Evolutionary conservation across 2,329 filamentous ascomycete species (phyloP).

Genomic region (Fusarium clavum): DNA sequence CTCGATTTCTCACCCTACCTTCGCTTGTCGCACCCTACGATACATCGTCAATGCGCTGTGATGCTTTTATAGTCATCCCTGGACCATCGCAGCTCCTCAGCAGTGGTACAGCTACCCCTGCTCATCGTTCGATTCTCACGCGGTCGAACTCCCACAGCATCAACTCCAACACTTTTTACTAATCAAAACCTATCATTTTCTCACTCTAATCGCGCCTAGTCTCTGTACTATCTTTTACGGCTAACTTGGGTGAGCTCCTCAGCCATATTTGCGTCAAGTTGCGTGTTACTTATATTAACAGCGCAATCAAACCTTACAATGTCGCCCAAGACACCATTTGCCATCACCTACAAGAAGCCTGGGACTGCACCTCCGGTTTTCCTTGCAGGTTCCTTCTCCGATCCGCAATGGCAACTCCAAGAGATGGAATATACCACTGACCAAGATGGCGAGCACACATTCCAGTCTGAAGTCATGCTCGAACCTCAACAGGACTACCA

Average conservation of each 20-base stretch:
- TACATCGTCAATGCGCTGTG: constrained; percentile 7
- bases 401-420: constrained; percentile 73
- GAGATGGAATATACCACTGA: constrained; percentile 71
- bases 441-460: constrained; percentile 66
- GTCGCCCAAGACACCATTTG: constrained; percentile 56
- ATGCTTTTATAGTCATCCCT: constrained; percentile 9
- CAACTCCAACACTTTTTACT: constrained; percentile 16
- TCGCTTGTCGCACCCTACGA: neutral
- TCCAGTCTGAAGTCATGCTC: constrained; percentile 66
- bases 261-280: neutral
- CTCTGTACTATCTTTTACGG: neutral
- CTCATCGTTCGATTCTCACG: constrained; percentile 40
- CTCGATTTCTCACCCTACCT: neutral
- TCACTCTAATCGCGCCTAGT: neutral
- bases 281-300: constrained; percentile 11
- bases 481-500: constrained; percentile 71
- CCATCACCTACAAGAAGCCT: constrained; percentile 70
- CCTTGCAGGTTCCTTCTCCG: constrained; percentile 75
- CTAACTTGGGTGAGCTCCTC: constrained; percentile 3
- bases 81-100: constrained; percentile 12
- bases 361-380: constrained; percentile 75
- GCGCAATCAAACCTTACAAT: constrained; percentile 15
- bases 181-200: constrained; percentile 10
- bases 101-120: constrained; percentile 33
- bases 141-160: constrained; percentile 19